A percentile compares a stretch with the other conserved stretches of the same genome.
These are phyloP conservation scores for Hyphopichia homilentoma DNA, from an alignment of 805 yeast genomes.

Conservation along the genomic window DNA sequence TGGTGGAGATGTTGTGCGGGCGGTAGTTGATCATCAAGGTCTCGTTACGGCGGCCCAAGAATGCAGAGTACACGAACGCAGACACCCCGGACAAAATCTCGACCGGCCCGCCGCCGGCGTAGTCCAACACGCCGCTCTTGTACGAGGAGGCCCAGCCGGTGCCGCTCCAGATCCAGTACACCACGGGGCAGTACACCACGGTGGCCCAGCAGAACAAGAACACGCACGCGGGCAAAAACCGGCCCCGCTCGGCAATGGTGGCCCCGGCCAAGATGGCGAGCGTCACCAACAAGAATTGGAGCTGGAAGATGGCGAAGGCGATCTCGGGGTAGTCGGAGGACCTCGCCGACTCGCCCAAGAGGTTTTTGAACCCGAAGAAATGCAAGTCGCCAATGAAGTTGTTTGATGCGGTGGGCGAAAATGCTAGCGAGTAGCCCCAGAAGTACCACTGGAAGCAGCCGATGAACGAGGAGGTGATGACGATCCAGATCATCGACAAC, in stretches of 20 bases:
- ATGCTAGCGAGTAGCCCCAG: slow-evolving; percentile 96
- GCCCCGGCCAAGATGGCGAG: slow-evolving; percentile 90
- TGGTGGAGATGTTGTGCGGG: slow-evolving; percentile 92
- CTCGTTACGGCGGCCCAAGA: slow-evolving; percentile 72
- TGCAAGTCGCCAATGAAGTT: slow-evolving; percentile 85
- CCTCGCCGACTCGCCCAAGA: slow-evolving; percentile 45
- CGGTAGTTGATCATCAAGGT: slow-evolving; percentile 81
- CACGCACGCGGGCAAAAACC: slow-evolving; percentile 79
- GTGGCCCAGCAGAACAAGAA: slow-evolving; percentile 88
- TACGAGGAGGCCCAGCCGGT: slow-evolving; percentile 76
- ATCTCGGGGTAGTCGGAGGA: slow-evolving; percentile 68
- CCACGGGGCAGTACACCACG: slow-evolving; percentile 89
- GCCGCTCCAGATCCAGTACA: slow-evolving; percentile 93
- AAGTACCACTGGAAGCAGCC: slow-evolving; percentile 92
- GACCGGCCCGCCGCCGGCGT: slow-evolving; percentile 98
- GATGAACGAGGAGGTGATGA: slow-evolving; percentile 67
- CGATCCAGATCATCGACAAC: slow-evolving; percentile 76
- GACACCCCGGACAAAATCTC: slow-evolving; percentile 90
- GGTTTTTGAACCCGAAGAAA: slow-evolving; percentile 75
- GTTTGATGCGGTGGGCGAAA: slow-evolving; percentile 73
- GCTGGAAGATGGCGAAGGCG: slow-evolving; percentile 81
- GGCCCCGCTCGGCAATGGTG: slow-evolving; percentile 82
- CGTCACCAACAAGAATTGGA: slow-evolving; percentile 91
- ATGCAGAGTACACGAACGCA: slow-evolving; percentile 81
- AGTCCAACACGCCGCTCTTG: slow-evolving; percentile 89